Evolutionary conservation across 768 basidiomycete genomes (phyloP).

Genomic region (Suillus bovinus): DNA sequence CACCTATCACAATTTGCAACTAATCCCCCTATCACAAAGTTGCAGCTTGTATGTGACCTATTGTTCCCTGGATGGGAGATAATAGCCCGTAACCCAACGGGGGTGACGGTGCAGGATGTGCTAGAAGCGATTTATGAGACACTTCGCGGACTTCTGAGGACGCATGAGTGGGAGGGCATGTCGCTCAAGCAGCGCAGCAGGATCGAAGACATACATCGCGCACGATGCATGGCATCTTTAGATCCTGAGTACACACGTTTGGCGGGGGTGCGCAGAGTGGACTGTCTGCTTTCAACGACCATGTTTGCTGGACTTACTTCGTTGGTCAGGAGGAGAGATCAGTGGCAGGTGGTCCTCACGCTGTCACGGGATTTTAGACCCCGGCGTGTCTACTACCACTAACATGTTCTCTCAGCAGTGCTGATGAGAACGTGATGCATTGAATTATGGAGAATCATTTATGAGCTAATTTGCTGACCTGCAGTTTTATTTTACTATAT

Average conservation of each 20-base stretch:
- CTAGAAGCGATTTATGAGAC: conserved; percentile 45
- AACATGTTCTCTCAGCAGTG: conserved; percentile 13
- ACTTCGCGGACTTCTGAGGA: conserved; percentile 39
- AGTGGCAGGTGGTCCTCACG: conserved; percentile 46
- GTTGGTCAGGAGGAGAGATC: conserved; percentile 35
- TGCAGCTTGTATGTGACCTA: conserved; percentile 48
- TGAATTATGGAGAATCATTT: conserved; percentile 5
- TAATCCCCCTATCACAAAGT: conserved; percentile 35
- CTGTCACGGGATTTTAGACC: conserved; percentile 37
- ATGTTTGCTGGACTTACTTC: conserved; percentile 53
- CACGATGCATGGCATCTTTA: conserved; percentile 43
- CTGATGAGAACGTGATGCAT: conserved; percentile 10
- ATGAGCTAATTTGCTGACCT: neutral
- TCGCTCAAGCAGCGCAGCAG: conserved; percentile 43
- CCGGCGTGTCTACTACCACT: conserved; percentile 1
- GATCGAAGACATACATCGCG: conserved; percentile 42
- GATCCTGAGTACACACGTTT: conserved; percentile 37
- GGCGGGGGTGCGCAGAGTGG: conserved; percentile 47
- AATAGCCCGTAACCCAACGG: conserved; percentile 39
- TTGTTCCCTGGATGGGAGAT: conserved; percentile 46
- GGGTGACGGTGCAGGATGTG: conserved; percentile 55
- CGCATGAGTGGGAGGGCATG: conserved; percentile 44
- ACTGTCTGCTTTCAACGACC: conserved; percentile 49
- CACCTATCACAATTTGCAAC: conserved; percentile 46
- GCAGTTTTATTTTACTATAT: conserved; percentile 1